Conservation (phyloP, 73 alveolate species). For the Tetrahymena thermophila region DNA sequence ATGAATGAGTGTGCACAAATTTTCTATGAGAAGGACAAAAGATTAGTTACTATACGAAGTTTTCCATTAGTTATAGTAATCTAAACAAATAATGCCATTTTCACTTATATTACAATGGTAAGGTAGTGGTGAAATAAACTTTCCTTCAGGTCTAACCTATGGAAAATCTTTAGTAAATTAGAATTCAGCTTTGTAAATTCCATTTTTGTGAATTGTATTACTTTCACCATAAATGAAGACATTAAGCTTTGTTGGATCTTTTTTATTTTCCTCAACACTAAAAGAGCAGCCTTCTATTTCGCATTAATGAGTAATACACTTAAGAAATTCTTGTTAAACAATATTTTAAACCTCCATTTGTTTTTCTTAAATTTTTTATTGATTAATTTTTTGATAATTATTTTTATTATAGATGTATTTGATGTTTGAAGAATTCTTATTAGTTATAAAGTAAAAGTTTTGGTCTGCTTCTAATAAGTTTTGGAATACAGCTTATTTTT, state of each 20-base stretch:
- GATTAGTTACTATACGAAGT: too few relatives aligned
- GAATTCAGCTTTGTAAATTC: neutral
- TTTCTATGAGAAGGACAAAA: neutral
- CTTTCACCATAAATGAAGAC: neutral
- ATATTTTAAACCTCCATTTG: neutral
- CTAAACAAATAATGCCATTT: neutral
- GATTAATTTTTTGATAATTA: too few relatives aligned
- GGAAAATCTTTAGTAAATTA: neutral
- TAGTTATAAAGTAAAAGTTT: too few relatives aligned
- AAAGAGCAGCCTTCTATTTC: neutral
- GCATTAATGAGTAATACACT: neutral
- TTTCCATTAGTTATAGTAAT: neutral
- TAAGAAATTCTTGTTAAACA: neutral
- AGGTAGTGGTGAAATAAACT: neutral
- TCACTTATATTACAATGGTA: neutral
- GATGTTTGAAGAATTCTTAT: too few relatives aligned
- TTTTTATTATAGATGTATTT: too few relatives aligned
- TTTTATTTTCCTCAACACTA: neutral
- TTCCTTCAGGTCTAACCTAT: neutral
- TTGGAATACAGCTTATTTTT: too few relatives aligned
- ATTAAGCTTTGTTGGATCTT: neutral
- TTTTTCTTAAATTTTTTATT: too few relatives aligned
- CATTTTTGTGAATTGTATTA: neutral
- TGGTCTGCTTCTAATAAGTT: too few relatives aligned
- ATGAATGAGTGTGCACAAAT: neutral